These are phyloP conservation scores for Oxytropis ochrocephala DNA, from an alignment of 306 rosid species.

Conservation along the genomic window DNA sequence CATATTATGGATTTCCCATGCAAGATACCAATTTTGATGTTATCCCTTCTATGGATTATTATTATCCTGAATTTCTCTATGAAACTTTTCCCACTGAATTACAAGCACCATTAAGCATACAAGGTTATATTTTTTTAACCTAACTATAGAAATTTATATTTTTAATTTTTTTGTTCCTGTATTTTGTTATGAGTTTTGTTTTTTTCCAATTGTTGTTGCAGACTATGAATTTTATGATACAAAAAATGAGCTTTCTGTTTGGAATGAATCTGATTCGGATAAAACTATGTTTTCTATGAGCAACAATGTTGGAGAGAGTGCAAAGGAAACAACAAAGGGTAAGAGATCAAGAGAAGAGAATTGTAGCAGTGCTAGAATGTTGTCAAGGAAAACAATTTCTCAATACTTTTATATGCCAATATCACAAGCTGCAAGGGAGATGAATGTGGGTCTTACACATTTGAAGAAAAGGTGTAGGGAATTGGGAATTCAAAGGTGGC, in stretches of 20 bases:
- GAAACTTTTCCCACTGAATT: conserved; percentile 25
- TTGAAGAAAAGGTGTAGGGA: conserved; percentile 76
- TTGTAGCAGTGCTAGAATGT: conserved; percentile 19
- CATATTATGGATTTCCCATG: conserved; percentile 25
- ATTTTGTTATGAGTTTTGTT: background rate
- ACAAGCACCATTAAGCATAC: conserved; percentile 5
- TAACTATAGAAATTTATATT: background rate
- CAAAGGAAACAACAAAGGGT: background rate
- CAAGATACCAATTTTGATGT: conserved; percentile 28
- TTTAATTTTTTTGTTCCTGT: no score
- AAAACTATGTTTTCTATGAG: background rate
- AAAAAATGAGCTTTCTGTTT: conserved; percentile 11
- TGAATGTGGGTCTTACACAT: conserved; percentile 65
- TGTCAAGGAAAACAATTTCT: conserved; percentile 41
- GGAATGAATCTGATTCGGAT: conserved; percentile 15
- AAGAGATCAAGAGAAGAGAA: conserved; percentile 19
- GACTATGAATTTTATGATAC: conserved; percentile 24
- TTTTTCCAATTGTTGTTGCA: background rate
- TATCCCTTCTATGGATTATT: conserved; percentile 23
- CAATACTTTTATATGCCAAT: conserved; percentile 69
- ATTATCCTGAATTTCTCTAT: conserved; percentile 20
- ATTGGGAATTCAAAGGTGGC: conserved; percentile 79
- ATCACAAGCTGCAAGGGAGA: conserved; percentile 59
- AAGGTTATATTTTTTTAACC: conserved; percentile 21
- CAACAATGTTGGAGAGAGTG: conserved; percentile 13